Evolutionary conservation across 257 asterid genomes (phyloP), one percentile per base, ranked within the genome.

Genomic region (Nicotiana tomentosiformis): DNA sequence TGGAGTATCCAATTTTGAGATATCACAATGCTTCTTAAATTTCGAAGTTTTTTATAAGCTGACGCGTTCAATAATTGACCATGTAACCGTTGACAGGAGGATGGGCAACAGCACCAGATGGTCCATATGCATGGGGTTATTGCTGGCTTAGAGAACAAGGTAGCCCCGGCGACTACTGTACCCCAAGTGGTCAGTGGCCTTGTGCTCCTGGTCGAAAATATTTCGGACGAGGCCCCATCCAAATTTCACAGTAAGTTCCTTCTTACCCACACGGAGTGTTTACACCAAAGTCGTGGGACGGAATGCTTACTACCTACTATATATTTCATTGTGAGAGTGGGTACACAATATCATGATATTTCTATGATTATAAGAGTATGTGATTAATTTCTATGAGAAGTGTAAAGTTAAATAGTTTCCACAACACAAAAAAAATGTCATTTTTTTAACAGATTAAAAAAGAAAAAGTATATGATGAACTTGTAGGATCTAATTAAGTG

Each of bases 121-220:
- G 90, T 10, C 84, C 87, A 79, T 86, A 84, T 32, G 85, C 89
- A 39, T 86, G 89, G 90, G 90, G 87, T 65, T 86, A 88, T 18
- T 88, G 89, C 65, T 84, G 35, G 77, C 78, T 83, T 39, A 65
- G 83, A 77, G 89, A 86, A 61, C 77, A 72, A 65, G 87, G 87
- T 10, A 85, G 80, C 77, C 83, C 85, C 0, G 62, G 76, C 0
- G 79, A 35, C 58, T 85, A 83, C 2, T 87, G 90, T 46, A 65
- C 23, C 20, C n/a, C 78, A 0, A 84, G 18, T 35, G 78, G n/a
- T 29, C 88, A 85, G 11, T 87, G 85, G 85, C 84, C 90, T 1
- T 87, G 90, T 60, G 88, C 88, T 67, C 84, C 90, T 43, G 85
- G 85, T 2, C 70, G 82, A 7, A 80, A 67, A 58, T 87, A 87